Base-by-base conservation (phyloP, 495 filamentous ascomycete species). In the Aspergillus panamensis region DNA sequence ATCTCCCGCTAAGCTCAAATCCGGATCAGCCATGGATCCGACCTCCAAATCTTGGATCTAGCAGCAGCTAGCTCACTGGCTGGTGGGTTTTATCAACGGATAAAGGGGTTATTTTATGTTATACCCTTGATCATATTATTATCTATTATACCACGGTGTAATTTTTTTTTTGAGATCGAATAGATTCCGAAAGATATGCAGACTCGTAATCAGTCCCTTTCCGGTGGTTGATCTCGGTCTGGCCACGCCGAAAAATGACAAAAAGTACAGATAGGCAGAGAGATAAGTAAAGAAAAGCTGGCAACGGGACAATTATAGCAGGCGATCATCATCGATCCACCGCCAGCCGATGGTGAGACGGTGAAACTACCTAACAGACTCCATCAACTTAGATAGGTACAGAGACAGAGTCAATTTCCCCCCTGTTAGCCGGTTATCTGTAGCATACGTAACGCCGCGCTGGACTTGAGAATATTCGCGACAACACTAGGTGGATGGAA, bases 381-480 rank as follows among this genome's bases (percentile, higher is more conserved):
- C n/a, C n/a, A n/a, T n/a, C n/a, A n/a, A n/a, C n/a, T n/a, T n/a
- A n/a, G n/a, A n/a, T n/a, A n/a, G n/a, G n/a, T n/a, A n/a, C n/a
- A n/a, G n/a, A n/a, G n/a, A n/a, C n/a, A n/a, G n/a, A 48, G 39
- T 47, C 29, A 25, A 40, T 16, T 16, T 37, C 56, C 47, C 25
- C 39, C 33, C 33, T 25, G 57, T 57, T 63, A 57, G 62, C 62
- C 57, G 53, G 53, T 60, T 29, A 45, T 16, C 51, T 48, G 21
- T 25, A 30, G 58, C 54, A 50, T 55, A 64, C 58, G 62, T 61
- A 64, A 64, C 55, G 55, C 21, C 58, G 30, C 37, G 57, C 61
- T 63, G 57, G 56, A 59, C 61, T 25, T 25, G 25, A n/a, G n/a
- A n/a, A 25, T 63, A 63, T 63, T 57, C 61, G 61, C 61, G 57